Percentiles rank a stretch among this genome's conserved stretches.
phyloP scores from a whole-genome alignment of 257 asterid genomes.

The Nicotiana attenuata region DNA sequence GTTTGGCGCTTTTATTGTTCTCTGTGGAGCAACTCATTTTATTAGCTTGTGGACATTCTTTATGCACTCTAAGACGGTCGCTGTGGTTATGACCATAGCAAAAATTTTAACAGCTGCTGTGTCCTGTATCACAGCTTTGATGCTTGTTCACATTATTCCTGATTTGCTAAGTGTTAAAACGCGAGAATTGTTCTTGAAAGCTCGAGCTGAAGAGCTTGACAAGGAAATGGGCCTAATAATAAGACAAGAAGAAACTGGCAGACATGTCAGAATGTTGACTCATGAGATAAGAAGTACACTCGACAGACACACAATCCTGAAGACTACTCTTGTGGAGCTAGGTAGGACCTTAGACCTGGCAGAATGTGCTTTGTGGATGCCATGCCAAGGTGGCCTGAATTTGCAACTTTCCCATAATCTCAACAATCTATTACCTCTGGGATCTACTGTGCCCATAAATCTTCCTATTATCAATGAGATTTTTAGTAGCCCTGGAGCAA shows the following conservation, averaged over 20 bases:
- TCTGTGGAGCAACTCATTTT: slow-evolving; percentile 77
- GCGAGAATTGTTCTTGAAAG: slow-evolving; percentile 46
- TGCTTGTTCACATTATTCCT: slow-evolving; percentile 75
- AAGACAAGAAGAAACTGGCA: slow-evolving; percentile 68
- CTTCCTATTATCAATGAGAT: slow-evolving; percentile 50
- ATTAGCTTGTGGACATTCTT: slow-evolving; percentile 65
- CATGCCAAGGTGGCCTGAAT: slow-evolving; percentile 48
- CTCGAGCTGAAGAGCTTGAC: slow-evolving; percentile 66
- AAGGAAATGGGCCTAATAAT: slow-evolving; percentile 67
- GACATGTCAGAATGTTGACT: slow-evolving; percentile 78
- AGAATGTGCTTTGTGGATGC: slow-evolving; percentile 86
- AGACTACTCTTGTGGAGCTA: slow-evolving; percentile 68
- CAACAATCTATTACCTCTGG: slow-evolving; percentile 48
- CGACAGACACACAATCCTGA: slow-evolving; percentile 63
- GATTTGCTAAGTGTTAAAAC: slow-evolving; percentile 61
- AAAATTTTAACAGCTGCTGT: slow-evolving; percentile 63
- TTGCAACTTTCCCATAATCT: slow-evolving; percentile 60
- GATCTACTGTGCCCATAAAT: slow-evolving; percentile 51
- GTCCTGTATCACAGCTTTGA: slow-evolving; percentile 61
- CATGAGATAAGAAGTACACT: slow-evolving; percentile 80
- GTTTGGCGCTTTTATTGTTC: slow-evolving; percentile 66
- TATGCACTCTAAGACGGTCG: slow-evolving; percentile 58
- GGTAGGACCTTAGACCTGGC: slow-evolving; percentile 64
- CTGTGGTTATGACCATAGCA: slow-evolving; percentile 53
- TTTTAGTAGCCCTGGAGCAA: slow-evolving; percentile 48